These are phyloP conservation scores for Cyclotella choctawhatcheeana DNA, from an alignment of 108 stramenopile genomes.

Conservation along the genomic window DNA sequence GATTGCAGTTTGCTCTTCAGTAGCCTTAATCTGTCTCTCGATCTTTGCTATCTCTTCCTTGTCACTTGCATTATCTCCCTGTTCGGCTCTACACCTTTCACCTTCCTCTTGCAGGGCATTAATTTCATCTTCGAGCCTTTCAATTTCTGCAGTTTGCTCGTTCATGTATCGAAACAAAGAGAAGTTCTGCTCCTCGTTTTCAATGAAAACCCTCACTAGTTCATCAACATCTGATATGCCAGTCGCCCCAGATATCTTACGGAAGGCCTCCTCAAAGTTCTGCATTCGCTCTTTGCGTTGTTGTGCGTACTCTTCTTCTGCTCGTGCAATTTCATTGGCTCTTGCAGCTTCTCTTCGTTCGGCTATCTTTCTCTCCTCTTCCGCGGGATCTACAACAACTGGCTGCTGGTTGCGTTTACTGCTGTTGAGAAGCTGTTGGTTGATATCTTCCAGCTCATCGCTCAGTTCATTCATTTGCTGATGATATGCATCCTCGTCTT, in stretches of 20 bases:
- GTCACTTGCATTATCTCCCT: conserved; percentile 52
- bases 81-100: conserved; percentile 45
- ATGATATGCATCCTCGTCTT: conserved; percentile 78
- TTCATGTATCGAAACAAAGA: conserved; percentile 74
- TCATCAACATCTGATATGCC: conserved; percentile 69
- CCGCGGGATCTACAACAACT: conserved; percentile 27
- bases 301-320: conserved; percentile 43
- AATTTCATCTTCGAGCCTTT: conserved; percentile 68
- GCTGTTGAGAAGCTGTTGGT: conserved; percentile 32
- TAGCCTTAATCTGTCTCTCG: conserved; percentile 57
- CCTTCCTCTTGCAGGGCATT: conserved; percentile 62
- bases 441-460: conserved; percentile 40
- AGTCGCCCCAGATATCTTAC: conserved; percentile 73
- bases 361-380: conserved; percentile 40
- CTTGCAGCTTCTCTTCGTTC: conserved; percentile 38
- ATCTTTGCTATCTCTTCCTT: conserved; percentile 74
- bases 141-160: conserved; percentile 77
- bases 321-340: conserved; percentile 38
- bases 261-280: conserved; percentile 87
- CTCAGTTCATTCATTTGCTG: conserved; percentile 71
- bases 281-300: conserved; percentile 62
- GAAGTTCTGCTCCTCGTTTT: conserved; percentile 83
- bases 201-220: conserved; percentile 67
- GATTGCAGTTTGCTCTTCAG: conserved; percentile 62
- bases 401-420: conserved; percentile 34